These are phyloP conservation scores for Pythium folliculosum DNA, from an alignment of 352 stramenopile genomes.

Conservation along the genomic window DNA sequence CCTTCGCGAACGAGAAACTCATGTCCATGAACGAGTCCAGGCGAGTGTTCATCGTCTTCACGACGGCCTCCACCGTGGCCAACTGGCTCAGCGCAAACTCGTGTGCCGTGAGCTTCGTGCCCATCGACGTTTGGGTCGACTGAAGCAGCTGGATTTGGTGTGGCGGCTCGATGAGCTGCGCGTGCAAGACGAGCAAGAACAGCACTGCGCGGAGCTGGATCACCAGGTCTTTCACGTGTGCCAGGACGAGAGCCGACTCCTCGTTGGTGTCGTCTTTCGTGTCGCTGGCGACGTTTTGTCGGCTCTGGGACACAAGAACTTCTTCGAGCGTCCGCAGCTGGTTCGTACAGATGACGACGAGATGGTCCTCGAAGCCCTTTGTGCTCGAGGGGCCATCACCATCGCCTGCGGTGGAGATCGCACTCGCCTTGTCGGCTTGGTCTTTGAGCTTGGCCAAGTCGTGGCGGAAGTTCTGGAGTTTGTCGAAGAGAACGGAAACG, in stretches of 20 bases:
- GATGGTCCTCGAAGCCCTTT: constrained; percentile 28
- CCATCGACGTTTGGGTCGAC: constrained; percentile 31
- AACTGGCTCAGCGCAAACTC: constrained; percentile 55
- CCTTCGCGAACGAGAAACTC: constrained; percentile 66
- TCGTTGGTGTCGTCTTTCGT: background rate
- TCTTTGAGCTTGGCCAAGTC: constrained; percentile 56
- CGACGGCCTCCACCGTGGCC: constrained; percentile 46
- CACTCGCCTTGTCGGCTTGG: constrained; percentile 37
- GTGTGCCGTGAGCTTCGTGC: constrained; percentile 42
- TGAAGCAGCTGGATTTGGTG: constrained; percentile 39
- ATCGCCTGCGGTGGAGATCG: background rate
- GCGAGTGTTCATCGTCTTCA: constrained; percentile 65
- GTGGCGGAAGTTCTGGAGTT: constrained; percentile 38
- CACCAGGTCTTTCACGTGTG: constrained; percentile 48
- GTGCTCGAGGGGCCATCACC: background rate
- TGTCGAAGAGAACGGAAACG: constrained; percentile 37
- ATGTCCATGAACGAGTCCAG: constrained; percentile 69
- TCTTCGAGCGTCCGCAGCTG: constrained; percentile 27
- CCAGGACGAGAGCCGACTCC: background rate
- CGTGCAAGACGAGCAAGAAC: constrained; percentile 47
- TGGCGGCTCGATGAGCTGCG: constrained; percentile 41
- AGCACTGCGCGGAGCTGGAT: constrained; percentile 62
- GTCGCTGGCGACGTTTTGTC: background rate
- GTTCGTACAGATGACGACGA: constrained; percentile 23
- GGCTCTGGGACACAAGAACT: constrained; percentile 24